Evolutionary conservation across 192 early-diverging fungal genomes (phyloP).

Genomic region (Mortierella claussenii): DNA sequence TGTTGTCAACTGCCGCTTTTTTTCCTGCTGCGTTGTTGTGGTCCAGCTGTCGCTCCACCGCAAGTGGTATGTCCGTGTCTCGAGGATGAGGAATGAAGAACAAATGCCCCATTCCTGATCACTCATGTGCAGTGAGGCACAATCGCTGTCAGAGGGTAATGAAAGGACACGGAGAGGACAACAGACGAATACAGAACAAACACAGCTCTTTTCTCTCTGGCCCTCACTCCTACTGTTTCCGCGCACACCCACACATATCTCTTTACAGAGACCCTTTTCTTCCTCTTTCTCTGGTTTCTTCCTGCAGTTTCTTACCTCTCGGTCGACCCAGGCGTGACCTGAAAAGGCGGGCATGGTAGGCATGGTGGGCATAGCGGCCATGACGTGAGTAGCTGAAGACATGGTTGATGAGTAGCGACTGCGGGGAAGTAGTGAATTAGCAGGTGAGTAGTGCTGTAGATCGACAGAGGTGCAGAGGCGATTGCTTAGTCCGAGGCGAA

Average conservation of each 20-base stretch:
- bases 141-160: too few relatives aligned
- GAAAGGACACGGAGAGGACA: too few relatives aligned
- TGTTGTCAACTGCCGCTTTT: too few relatives aligned
- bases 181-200: neutral
- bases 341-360: constrained; percentile 19
- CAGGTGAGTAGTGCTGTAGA: neutral
- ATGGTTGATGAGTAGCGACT: constrained; percentile 5
- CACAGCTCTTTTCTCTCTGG: neutral
- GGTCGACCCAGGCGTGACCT: constrained; percentile 30
- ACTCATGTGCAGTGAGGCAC: too few relatives aligned
- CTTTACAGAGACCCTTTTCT: neutral
- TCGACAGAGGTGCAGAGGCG: neutral
- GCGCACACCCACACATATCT: neutral
- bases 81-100: too few relatives aligned
- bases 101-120: too few relatives aligned
- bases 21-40: too few relatives aligned
- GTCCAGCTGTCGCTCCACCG: too few relatives aligned
- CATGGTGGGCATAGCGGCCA: constrained; percentile 42
- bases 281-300: neutral
- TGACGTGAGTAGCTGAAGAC: constrained; percentile 29
- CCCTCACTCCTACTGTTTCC: neutral
- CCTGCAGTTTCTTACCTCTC: constrained; percentile 21
- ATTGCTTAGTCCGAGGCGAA: neutral
- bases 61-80: too few relatives aligned
- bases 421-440: neutral